phyloP scores from a whole-genome alignment of 305 asterid species.

The Fraxinus latifolia region DNA sequence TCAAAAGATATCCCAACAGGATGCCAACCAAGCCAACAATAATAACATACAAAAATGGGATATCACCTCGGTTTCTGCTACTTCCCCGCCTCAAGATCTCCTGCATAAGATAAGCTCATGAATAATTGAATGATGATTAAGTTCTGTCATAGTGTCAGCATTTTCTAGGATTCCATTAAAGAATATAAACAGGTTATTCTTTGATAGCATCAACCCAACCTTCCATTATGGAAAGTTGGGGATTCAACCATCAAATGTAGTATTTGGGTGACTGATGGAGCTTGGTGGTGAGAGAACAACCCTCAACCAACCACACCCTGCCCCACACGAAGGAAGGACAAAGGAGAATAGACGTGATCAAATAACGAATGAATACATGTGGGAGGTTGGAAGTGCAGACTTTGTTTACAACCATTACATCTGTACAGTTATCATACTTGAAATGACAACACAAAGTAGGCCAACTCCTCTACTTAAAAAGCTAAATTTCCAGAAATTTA shows the following conservation, averaged over 20 bases:
- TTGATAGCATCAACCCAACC: not conserved
- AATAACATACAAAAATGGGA: slow-evolving; percentile 62
- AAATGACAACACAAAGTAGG: not conserved
- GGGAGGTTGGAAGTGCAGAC: not conserved
- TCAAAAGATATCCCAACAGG: slow-evolving; percentile 77
- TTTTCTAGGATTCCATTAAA: not conserved
- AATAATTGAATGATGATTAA: slow-evolving; percentile 8
- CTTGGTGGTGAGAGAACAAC: not conserved
- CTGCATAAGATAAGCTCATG: slow-evolving; percentile 35
- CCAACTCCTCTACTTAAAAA: not conserved
- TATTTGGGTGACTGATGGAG: not conserved
- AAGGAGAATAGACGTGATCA: not conserved
- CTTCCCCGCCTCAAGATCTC: slow-evolving; percentile 69
- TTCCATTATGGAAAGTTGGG: not conserved
- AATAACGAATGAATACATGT: not conserved
- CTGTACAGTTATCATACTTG: not conserved
- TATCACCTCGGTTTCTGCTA: slow-evolving; percentile 52
- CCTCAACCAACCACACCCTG: not conserved
- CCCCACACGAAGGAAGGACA: not conserved
- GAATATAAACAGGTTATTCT: not conserved
- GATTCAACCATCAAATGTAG: not conserved
- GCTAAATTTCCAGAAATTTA: not conserved
- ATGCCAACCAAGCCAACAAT: slow-evolving; percentile 70
- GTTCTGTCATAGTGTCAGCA: not conserved
- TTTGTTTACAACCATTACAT: not conserved